phyloP scores from a whole-genome alignment of 106 monocot species.

The Platanthera guangdongensis region DNA sequence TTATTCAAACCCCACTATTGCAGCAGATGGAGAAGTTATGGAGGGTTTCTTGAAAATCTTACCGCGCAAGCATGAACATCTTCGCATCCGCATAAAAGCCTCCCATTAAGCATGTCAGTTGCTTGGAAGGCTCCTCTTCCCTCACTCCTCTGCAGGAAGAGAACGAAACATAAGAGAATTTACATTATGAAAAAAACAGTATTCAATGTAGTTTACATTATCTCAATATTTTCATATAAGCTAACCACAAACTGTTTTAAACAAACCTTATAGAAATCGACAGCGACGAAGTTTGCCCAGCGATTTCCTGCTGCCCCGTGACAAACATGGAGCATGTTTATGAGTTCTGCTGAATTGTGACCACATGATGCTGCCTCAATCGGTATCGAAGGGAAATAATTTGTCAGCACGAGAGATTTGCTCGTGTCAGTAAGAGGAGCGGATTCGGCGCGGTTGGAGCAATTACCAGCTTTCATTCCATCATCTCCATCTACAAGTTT shows the following conservation, averaged over 20 bases:
- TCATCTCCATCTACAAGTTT: slow-evolving; percentile 54
- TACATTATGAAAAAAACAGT: not conserved
- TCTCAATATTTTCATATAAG: too few relatives aligned
- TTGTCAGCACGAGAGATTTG: slow-evolving; percentile 56
- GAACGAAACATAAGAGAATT: not conserved
- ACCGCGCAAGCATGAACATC: slow-evolving; percentile 49
- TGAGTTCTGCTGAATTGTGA: slow-evolving; percentile 50
- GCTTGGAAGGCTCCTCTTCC: slow-evolving; percentile 60
- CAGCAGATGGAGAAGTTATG: too few relatives aligned
- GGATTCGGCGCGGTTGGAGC: slow-evolving; percentile 60
- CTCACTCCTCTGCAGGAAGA: slow-evolving; percentile 46
- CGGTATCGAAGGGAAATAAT: slow-evolving; percentile 56
- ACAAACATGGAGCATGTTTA: slow-evolving; percentile 54
- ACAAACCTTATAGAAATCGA: slow-evolving; percentile 76
- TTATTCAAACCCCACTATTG: too few relatives aligned
- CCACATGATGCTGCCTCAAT: slow-evolving; percentile 27
- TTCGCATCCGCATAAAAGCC: slow-evolving; percentile 59
- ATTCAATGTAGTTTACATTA: too few relatives aligned
- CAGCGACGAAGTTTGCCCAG: slow-evolving; percentile 80
- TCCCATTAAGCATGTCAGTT: slow-evolving; percentile 71
- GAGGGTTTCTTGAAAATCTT: slow-evolving; percentile 1
- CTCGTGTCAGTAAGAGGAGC: slow-evolving; percentile 42
- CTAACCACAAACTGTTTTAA: not conserved
- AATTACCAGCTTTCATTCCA: slow-evolving; percentile 51
- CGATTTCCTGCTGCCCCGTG: slow-evolving; percentile 36